Percentiles rank a stretch among this genome's conserved stretches.
phyloP scores from a whole-genome alignment of 768 basidiomycete genomes.

The Hericium erinaceus region DNA sequence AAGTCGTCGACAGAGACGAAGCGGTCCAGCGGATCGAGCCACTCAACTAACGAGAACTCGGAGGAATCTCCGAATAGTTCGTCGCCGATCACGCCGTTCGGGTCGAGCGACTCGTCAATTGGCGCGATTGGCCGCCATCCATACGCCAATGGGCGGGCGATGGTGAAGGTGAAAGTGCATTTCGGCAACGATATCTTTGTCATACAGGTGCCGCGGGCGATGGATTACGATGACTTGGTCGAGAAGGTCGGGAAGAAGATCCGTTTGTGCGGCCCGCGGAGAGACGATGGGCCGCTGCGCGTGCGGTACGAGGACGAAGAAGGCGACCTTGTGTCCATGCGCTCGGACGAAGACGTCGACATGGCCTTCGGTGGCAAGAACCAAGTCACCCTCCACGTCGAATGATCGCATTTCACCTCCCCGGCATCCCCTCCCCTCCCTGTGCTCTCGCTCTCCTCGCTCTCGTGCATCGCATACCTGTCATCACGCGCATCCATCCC shows the following conservation, averaged over 20 bases:
- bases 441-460: constrained; percentile 2
- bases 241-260: constrained; percentile 92
- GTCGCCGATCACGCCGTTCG: constrained; percentile 84
- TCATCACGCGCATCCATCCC: constrained; percentile 8
- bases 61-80: constrained; percentile 80
- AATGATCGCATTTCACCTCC: constrained; percentile 31
- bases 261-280: constrained; percentile 74
- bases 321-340: constrained; percentile 81
- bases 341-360: constrained; percentile 87
- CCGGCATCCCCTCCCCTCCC: neutral
- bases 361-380: constrained; percentile 88
- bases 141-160: constrained; percentile 39
- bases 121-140: constrained; percentile 41
- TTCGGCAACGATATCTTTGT: constrained; percentile 95
- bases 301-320: constrained; percentile 91
- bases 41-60: constrained; percentile 73
- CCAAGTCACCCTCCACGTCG: constrained; percentile 78
- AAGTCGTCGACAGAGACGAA: constrained; percentile 42
- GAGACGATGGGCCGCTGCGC: constrained; percentile 71
- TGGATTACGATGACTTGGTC: constrained; percentile 76
- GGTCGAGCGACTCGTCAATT: constrained; percentile 80
- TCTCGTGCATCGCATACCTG: constrained; percentile 5
- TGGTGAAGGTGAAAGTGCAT: constrained; percentile 89
- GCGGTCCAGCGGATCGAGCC: constrained; percentile 78
- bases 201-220: constrained; percentile 75